Evolutionary conservation across 108 stramenopile species (phyloP), one percentile per base, ranked within the genome.

Genomic region (Skeletonema costatum): DNA sequence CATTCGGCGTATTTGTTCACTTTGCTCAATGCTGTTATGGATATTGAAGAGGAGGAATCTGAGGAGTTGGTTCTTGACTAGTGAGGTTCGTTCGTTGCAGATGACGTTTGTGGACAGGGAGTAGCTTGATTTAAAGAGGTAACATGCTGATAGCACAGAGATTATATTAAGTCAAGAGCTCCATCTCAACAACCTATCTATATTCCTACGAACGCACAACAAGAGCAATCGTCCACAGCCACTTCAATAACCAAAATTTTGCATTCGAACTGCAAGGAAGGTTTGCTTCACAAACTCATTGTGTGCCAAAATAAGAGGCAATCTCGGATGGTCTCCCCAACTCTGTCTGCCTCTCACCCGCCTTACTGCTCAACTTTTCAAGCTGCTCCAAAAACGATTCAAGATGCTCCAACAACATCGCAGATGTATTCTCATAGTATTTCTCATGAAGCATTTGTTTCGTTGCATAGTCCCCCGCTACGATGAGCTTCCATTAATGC

Each of bases 1-100:
- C 89, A 90, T 86, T 90, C 89, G 21, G 87, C 86, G 6, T 87
- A 76, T 58, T 68, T 90, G 65, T 87, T 87, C 62, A 80, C 71
- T 10, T 68, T 88, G 75, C 74, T 81, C 64, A 90, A 90, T 78
- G 80, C 83, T 46, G 87, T 90, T 8, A 72, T 90, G 60, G 84
- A 88, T 64, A 82, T 81, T 44, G 75, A 75, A 12, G 66, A 77
- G 19, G 75, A 60, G 21, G 76, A 82, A 32, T 78, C n/a, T 90
- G 44, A 61, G 73, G 17, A 68, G 63, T 44, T 88, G 89, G 87
- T 90, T 88, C 66, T 59, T 81, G 56, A 87, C 87, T 13, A 82
- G 83, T 7, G 87, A 90, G 64, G 80, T 90, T 9, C 74, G 89
- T 7, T 88, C 89, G 17, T 76, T 90, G 75, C 72, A 80, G 61